Conservation (phyloP, 106 monocot genomes). For the Iris macrosiphon region DNA sequence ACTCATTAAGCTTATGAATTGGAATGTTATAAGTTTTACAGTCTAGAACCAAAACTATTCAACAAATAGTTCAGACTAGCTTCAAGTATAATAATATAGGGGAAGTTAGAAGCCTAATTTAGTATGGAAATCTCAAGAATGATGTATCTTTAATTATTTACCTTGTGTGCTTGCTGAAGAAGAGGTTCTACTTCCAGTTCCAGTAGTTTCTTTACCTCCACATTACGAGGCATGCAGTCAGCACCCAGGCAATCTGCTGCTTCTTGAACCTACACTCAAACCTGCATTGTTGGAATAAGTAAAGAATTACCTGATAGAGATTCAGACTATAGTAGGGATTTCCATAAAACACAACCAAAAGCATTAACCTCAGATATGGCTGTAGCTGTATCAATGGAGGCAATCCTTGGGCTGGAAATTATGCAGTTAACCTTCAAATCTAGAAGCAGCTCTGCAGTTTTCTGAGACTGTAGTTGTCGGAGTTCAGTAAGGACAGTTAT, state of each 20-base stretch:
- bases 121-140: too few relatives aligned
- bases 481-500: not conserved
- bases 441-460: conserved; percentile 85
- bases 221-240: conserved; percentile 70
- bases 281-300: conserved; percentile 6
- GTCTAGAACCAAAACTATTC: not conserved
- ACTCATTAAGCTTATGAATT: too few relatives aligned
- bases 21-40: too few relatives aligned
- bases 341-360: not conserved
- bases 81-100: not conserved
- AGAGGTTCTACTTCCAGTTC: conserved; percentile 74
- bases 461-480: conserved; percentile 64
- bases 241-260: conserved; percentile 94
- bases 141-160: conserved; percentile 2
- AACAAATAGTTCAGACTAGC: not conserved
- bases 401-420: conserved; percentile 60
- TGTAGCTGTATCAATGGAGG: conserved; percentile 71
- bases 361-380: conserved; percentile 66
- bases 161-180: conserved; percentile 36
- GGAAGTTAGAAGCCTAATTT: not conserved
- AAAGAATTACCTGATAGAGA: not conserved
- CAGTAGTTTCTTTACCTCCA: conserved; percentile 66
- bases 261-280: conserved; percentile 77
- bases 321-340: not conserved
- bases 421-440: conserved; percentile 68